phyloP scores from a whole-genome alignment of 2,329 filamentous ascomycete species.

The Ophiostoma ulmi region DNA sequence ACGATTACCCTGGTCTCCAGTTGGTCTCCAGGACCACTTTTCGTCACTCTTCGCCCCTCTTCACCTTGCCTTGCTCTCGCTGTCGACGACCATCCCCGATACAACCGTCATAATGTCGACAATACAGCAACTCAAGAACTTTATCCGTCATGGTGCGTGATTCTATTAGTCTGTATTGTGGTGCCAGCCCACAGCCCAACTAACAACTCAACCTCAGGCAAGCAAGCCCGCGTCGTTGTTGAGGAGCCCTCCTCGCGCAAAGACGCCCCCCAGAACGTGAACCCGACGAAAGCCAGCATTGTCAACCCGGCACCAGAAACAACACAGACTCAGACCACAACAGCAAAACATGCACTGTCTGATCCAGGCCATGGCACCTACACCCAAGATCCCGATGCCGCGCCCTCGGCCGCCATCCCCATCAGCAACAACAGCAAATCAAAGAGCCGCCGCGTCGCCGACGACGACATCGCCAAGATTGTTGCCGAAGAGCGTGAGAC shows the following conservation, averaged over 20 bases:
- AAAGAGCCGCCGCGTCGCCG: slow-evolving; percentile 45
- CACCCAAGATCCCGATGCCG: slow-evolving; percentile 9
- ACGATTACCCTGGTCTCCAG: background rate
- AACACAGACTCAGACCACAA: slow-evolving; percentile 37
- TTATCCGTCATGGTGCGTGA: slow-evolving; percentile 76
- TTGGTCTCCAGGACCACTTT: slow-evolving; percentile 4
- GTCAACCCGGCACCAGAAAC: slow-evolving; percentile 40
- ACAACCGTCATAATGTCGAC: slow-evolving; percentile 49
- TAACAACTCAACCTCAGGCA: slow-evolving; percentile 52
- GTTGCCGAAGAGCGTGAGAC: slow-evolving; percentile 87
- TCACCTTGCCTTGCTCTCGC: background rate
- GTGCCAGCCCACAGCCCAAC: background rate
- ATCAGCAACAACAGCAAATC: slow-evolving; percentile 34
- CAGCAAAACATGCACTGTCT: slow-evolving; percentile 31
- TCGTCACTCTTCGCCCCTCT: slow-evolving; percentile 1
- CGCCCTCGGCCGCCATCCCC: slow-evolving; percentile 28
- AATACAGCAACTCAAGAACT: slow-evolving; percentile 96
- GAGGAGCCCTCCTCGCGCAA: slow-evolving; percentile 48
- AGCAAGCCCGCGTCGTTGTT: slow-evolving; percentile 70
- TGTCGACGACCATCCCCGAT: background rate
- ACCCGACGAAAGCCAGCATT: slow-evolving; percentile 40
- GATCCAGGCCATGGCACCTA: slow-evolving; percentile 13
- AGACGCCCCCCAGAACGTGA: slow-evolving; percentile 48
- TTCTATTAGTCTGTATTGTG: slow-evolving; percentile 24
- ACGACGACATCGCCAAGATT: slow-evolving; percentile 73